Evolutionary conservation across 108 stramenopile genomes (phyloP), one percentile per base, ranked within the genome.

Genomic region (Cyclotella atomus): DNA sequence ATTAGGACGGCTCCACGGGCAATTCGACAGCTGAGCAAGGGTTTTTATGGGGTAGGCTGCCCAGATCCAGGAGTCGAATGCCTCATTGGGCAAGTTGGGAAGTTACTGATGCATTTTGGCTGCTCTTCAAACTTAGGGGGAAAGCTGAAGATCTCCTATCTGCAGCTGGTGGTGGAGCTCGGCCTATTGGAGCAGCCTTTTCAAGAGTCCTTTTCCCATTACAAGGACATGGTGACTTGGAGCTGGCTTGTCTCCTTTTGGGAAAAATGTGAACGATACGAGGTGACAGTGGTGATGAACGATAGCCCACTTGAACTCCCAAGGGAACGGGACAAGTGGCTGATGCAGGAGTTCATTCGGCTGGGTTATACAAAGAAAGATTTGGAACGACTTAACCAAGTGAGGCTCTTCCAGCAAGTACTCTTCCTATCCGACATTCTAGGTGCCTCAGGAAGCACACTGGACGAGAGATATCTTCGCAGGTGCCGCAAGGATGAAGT

Each of bases 391-490:
- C 56, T 66, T 2, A 74, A 74, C 43, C 0, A 38, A 33, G 54
- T 56, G 0, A 64, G 50, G n/a, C 21, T 35, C 16, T 29, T 43
- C 24, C 36, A 27, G 20, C 59, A 71, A 21, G 70, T 61, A 2
- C 9, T 68, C 10, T 68, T 53, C 35, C 53, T 68, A 6, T 68
- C 67, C 1, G 67, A 68, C 38, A 23, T 68, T 0, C 19, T 3
- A 9, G 47, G 53, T 5, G 52, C 34, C 0, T 46, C 27, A 10
- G 77, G 77, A 0, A 19, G 19, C 16, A 20, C 19, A 0, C 27
- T 77, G 10, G 76, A 77, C 35, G 46, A 27, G 28, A 65, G 52
- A 34, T 71, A 77, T 43, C 53, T 70, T n/a, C 35, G 2, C 2
- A 34, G 16, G 0, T 41, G 65, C 2, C 1, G 0, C 0, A 24